Evolutionary conservation across 345 rosid genomes (phyloP).

Genomic region (Dimocarpus longan): DNA sequence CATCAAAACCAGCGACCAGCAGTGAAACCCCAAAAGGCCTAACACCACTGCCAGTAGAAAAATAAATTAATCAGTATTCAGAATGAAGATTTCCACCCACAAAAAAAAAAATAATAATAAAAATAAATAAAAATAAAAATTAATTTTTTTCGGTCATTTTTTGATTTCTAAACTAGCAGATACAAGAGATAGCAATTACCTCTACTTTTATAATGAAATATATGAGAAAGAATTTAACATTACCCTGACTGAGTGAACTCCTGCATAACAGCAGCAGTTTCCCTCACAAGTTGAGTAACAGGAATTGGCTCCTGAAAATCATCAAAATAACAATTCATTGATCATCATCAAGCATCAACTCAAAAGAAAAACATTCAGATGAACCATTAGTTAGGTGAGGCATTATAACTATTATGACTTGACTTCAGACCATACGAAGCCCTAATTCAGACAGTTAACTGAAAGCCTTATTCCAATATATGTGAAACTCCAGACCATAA

Average conservation of each 20-base stretch:
- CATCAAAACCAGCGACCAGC: conserved; percentile 89
- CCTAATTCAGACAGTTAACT: background rate
- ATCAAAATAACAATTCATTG: conserved; percentile 3
- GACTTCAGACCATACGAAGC: background rate
- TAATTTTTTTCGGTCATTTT: background rate
- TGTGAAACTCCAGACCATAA: background rate
- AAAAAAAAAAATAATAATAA: no score
- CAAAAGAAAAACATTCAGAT: background rate
- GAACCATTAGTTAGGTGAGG: background rate
- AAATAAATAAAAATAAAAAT: no score
- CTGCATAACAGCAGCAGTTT: conserved; percentile 98
- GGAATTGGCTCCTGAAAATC: conserved; percentile 86
- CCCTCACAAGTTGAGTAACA: conserved; percentile 97
- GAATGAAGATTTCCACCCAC: background rate
- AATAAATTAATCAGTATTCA: conserved; percentile 12
- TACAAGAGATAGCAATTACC: background rate
- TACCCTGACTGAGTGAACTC: conserved; percentile 99
- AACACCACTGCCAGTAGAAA: conserved; percentile 62
- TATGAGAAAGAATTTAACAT: conserved; percentile 4
- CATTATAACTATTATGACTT: background rate
- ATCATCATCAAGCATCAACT: background rate
- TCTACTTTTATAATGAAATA: background rate
- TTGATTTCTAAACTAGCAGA: background rate
- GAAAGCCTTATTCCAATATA: background rate
- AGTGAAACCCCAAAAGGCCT: conserved; percentile 97